These are phyloP conservation scores for Globisporangium sylvaticum DNA, from an alignment of 352 stramenopile species.

Conservation along the genomic window DNA sequence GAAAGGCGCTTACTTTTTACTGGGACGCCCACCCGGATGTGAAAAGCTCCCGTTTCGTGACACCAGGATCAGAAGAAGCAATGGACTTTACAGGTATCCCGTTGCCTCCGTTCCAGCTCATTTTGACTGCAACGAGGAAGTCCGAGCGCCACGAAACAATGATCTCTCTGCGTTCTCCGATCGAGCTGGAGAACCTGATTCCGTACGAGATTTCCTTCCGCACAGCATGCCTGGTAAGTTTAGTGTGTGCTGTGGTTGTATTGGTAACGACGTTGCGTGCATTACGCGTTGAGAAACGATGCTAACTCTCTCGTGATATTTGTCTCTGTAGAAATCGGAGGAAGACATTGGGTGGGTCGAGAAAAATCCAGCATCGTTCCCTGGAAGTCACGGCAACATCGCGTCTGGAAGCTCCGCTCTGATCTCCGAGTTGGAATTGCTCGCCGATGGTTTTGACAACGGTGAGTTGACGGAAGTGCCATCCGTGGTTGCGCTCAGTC, in stretches of 20 bases:
- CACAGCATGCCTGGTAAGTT: conserved; percentile 66
- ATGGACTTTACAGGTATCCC: conserved; percentile 24
- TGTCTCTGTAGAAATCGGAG: conserved; percentile 52
- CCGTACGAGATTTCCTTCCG: conserved; percentile 70
- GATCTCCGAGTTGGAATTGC: conserved; percentile 68
- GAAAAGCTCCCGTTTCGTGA: conserved; percentile 12
- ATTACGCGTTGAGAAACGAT: neutral
- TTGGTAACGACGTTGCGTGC: neutral
- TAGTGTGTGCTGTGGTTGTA: neutral
- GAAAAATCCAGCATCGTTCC: conserved; percentile 65
- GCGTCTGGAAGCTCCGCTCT: conserved; percentile 50
- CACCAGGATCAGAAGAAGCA: neutral
- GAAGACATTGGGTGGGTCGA: conserved; percentile 57
- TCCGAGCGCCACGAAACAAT: conserved; percentile 74
- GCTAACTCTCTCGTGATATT: conserved; percentile 13
- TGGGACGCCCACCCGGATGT: conserved; percentile 43
- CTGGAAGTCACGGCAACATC: conserved; percentile 48
- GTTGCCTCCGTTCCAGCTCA: conserved; percentile 67
- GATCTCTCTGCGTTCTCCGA: conserved; percentile 61
- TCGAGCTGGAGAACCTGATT: conserved; percentile 72
- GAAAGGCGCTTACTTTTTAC: conserved; percentile 72
- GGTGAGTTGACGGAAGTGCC: conserved; percentile 40
- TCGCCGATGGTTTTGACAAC: conserved; percentile 37
- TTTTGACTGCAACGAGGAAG: conserved; percentile 65
- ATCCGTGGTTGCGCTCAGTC: conserved; percentile 63